A percentile compares a stretch with the other conserved stretches of the same genome.
Conservation (phyloP, 140 eudicot species). For the Senecio squalidus region DNA sequence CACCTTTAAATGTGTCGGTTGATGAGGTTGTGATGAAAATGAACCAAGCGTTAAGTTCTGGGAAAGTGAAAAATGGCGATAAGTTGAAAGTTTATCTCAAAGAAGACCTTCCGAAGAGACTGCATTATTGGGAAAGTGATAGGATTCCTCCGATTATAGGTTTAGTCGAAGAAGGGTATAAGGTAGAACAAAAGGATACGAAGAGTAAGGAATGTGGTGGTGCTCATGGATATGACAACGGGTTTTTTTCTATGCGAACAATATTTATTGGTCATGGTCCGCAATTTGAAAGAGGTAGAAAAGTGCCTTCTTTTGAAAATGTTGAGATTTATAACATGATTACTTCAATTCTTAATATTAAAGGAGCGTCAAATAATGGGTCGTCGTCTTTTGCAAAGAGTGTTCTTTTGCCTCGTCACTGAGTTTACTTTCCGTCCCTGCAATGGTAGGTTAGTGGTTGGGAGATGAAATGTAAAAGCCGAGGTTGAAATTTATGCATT, state of each 20-base stretch:
- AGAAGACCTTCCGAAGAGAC: conserved; percentile 71
- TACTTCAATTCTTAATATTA: conserved; percentile 44
- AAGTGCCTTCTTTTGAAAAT: conserved; percentile 84
- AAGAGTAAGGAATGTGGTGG: conserved; percentile 65
- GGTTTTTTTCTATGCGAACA: conserved; percentile 79
- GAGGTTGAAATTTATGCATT: not conserved
- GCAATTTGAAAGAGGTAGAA: conserved; percentile 51
- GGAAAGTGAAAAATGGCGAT: conserved; percentile 59
- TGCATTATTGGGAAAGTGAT: conserved; percentile 63
- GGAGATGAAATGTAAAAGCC: not conserved
- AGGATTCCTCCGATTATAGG: conserved; percentile 79
- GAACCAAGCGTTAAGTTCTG: conserved; percentile 64
- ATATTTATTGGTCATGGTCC: conserved; percentile 85
- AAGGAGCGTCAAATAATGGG: conserved; percentile 82
- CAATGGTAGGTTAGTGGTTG: not conserved
- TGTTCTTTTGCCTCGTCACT: conserved; percentile 50
- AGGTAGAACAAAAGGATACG: conserved; percentile 50
- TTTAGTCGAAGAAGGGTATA: conserved; percentile 63
- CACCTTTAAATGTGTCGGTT: conserved; percentile 39
- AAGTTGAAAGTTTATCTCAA: conserved; percentile 55
- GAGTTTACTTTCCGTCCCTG: not conserved
- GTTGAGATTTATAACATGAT: conserved; percentile 69
- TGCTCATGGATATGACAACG: conserved; percentile 82
- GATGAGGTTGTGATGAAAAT: conserved; percentile 56
- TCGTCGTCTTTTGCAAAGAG: conserved; percentile 38